A percentile compares a stretch with the other conserved stretches of the same genome.
Conservation (phyloP, 768 basidiomycete species). For the Krasilnikovozyma curviuscula region DNA sequence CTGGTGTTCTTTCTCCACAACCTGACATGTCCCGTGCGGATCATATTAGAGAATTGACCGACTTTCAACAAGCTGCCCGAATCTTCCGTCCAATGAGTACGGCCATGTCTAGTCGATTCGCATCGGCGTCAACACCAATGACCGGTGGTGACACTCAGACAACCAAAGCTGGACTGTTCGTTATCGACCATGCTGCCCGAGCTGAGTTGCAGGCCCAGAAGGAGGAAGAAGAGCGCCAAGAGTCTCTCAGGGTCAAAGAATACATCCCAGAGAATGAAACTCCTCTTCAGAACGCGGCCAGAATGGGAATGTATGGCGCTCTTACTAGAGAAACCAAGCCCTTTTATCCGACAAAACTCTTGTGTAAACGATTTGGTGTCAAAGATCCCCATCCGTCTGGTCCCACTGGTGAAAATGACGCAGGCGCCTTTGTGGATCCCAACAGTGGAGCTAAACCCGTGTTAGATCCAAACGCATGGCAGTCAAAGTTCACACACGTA, state of each 20-base stretch:
- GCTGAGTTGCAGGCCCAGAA: constrained; percentile 26
- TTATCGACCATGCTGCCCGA: constrained; percentile 19
- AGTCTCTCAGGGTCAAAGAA: constrained; percentile 26
- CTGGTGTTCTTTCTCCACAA: constrained; percentile 28
- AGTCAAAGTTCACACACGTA: constrained; percentile 11
- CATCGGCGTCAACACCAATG: constrained; percentile 41
- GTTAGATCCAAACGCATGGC: constrained; percentile 11
- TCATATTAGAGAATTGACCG: constrained; percentile 40
- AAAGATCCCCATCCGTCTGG: constrained; percentile 57
- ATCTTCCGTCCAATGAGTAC: constrained; percentile 82
- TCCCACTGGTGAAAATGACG: constrained; percentile 12
- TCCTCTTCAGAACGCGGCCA: constrained; percentile 63
- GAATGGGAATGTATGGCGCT: constrained; percentile 71
- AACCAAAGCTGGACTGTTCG: constrained; percentile 26
- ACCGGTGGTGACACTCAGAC: constrained; percentile 23
- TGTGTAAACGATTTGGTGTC: constrained; percentile 88
- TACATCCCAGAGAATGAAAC: constrained; percentile 35
- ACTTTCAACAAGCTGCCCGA: constrained; percentile 68
- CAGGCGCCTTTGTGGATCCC: background rate
- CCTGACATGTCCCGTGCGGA: constrained; percentile 21
- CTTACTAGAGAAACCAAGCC: constrained; percentile 53
- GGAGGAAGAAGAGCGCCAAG: constrained; percentile 30
- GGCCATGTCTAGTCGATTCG: constrained; percentile 89
- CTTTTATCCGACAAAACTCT: constrained; percentile 64
- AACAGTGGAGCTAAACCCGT: background rate